Base-by-base conservation (phyloP, 225 moss, liverwort and hornwort genomes). In the Thuidium tamariscinum region DNA sequence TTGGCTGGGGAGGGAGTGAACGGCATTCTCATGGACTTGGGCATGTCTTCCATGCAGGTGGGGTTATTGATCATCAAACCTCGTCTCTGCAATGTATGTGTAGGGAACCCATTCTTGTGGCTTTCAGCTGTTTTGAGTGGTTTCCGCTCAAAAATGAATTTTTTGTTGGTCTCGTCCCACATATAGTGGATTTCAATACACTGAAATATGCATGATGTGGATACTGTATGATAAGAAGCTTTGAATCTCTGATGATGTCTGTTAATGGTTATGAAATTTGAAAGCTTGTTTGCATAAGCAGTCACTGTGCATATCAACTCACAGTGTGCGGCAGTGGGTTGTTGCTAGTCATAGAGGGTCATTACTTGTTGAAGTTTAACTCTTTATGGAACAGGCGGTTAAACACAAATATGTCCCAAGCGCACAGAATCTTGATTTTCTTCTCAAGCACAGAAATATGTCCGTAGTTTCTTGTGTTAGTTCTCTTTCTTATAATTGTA, bases 1-100 rank as follows among this genome's bases (percentile, higher is more conserved):
- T 91, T 97, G 82, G 79, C 84, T n/a, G 37, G 71, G 52, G 88
- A 86, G 88, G 95, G 96, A 86, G 94, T 98, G 82, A 89, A 97
- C 85, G 97, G 98, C 81, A 95, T 98, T 83, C 98, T 98, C 73
- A 94, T 98, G 98, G 98, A 98, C 91, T 89, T 98, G 91, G 98
- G 98, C 82, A 97, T 98, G 98, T 98, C 98, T 66, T 98, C 97
- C 52, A 98, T 98, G 98, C 98, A 98, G 97, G 98, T 94, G 57
- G 27, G 79, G 20, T 80, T 73, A 6, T 63, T 75, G 14, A 48
- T 11, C 48, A 63, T 82, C 63, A 77, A 61, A 37, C 61, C 16
- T 64, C 37, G 13, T 78, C 34, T 71, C 61, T 62, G 62, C 60
- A 78, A 56, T 56, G 11, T 63, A 42, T 68, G 72, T 82, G 63